Conservation (phyloP, 2,329 filamentous ascomycete species). For the Microsporum ferrugineum region DNA sequence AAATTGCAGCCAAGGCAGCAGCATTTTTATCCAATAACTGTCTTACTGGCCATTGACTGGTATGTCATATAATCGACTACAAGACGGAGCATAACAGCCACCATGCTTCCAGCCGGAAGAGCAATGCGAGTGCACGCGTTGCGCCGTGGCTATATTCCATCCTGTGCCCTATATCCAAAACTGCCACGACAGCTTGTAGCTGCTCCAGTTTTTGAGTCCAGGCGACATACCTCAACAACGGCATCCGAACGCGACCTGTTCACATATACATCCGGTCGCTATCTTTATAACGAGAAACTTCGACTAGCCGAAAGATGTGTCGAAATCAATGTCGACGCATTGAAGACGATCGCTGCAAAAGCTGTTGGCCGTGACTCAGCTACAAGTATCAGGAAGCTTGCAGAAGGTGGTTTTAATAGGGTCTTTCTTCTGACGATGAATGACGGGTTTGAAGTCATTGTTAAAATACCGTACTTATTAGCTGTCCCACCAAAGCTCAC, state of each 20-base stretch:
- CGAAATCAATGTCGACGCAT: conserved; percentile 11
- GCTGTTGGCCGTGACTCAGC: conserved; percentile 7
- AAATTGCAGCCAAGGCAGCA: no score
- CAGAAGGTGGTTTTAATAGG: conserved; percentile 21
- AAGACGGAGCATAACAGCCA: no score
- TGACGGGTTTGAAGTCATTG: conserved; percentile 18
- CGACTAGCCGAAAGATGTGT: conserved; percentile 10
- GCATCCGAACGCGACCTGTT: conserved; percentile 7
- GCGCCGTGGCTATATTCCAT: no score
- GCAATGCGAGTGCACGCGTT: no score
- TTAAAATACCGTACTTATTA: conserved; percentile 19
- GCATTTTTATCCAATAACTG: no score
- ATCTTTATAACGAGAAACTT: conserved; percentile 10
- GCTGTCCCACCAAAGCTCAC: conserved; percentile 17
- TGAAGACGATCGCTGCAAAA: conserved; percentile 9
- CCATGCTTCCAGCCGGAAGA: background rate
- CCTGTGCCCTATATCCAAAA: background rate
- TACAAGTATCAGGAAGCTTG: conserved; percentile 14
- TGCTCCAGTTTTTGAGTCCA: background rate
- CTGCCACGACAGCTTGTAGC: background rate
- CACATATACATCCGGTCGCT: conserved; percentile 11
- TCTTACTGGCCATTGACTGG: no score
- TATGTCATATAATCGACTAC: no score
- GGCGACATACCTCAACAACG: background rate
- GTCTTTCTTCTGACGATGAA: conserved; percentile 18